phyloP scores from a whole-genome alignment of 2,329 filamentous ascomycete genomes.

The Clarireedia hainanense region DNA sequence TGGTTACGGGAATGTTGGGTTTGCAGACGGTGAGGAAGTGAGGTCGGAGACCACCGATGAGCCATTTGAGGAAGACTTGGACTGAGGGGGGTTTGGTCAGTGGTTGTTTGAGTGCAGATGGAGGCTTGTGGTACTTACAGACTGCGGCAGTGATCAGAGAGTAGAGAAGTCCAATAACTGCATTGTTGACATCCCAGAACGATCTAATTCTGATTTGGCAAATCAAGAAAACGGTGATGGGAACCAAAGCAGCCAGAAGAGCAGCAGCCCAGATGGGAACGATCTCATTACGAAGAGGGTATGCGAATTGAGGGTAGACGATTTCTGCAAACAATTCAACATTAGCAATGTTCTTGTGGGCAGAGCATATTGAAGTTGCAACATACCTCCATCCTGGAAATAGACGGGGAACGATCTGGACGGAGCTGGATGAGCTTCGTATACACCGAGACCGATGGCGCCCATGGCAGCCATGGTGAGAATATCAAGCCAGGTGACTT shows the following conservation, averaged over 20 bases:
- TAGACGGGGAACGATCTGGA: conserved; percentile 62
- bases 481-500: conserved; percentile 58
- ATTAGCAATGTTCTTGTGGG: too few species aligned
- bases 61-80: conserved; percentile 68
- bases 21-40: conserved; percentile 66
- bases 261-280: conserved; percentile 65
- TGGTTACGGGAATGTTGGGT: conserved; percentile 41
- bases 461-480: conserved; percentile 60
- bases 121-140: not conserved
- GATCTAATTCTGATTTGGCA: conserved; percentile 61
- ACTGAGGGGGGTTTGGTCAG: conserved; percentile 34
- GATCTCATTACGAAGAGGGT: conserved; percentile 59
- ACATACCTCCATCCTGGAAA: conserved; percentile 46
- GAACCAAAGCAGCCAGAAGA: conserved; percentile 55
- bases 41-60: conserved; percentile 65
- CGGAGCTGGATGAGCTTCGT: conserved; percentile 56
- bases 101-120: not conserved
- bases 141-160: conserved; percentile 62
- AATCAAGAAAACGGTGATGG: conserved; percentile 55
- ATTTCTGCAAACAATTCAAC: conserved; percentile 37
- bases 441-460: conserved; percentile 58
- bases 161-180: conserved; percentile 61
- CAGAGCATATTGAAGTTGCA: too few species aligned
- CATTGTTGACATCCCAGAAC: conserved; percentile 67
- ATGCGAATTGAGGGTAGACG: conserved; percentile 63